Conservation (phyloP, 352 stramenopile species). For the Phytophthora sojae region DNA sequence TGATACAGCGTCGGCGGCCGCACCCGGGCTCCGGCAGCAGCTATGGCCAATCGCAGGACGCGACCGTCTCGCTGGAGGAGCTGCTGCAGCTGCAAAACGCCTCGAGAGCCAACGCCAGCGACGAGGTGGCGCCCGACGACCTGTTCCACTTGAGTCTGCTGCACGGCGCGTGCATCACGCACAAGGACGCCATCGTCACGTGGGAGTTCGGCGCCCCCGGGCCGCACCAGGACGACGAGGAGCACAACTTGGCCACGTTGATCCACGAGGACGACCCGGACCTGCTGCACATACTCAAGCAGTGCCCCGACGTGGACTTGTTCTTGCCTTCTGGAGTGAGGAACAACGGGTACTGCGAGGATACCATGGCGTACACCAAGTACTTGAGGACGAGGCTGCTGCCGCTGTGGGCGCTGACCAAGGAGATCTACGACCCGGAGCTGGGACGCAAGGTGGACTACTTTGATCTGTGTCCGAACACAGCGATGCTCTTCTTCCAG, state of each 20-base stretch:
- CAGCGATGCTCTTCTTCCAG: conserved; percentile 54
- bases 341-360: conserved; percentile 63
- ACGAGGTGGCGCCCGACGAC: conserved; percentile 41
- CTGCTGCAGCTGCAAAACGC: conserved; percentile 19
- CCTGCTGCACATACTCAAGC: conserved; percentile 52
- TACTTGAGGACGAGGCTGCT: conserved; percentile 47
- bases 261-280: conserved; percentile 43
- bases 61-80: conserved; percentile 27
- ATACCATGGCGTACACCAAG: conserved; percentile 64
- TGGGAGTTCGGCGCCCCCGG: conserved; percentile 46
- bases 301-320: conserved; percentile 76
- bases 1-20: conserved; percentile 12
- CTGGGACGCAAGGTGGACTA: conserved; percentile 41
- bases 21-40: neutral
- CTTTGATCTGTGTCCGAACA: conserved; percentile 57
- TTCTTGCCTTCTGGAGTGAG: conserved; percentile 54
- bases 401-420: conserved; percentile 53
- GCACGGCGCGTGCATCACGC: conserved; percentile 52
- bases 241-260: conserved; percentile 33
- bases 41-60: neutral
- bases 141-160: conserved; percentile 60
- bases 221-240: conserved; percentile 22
- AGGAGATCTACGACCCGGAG: conserved; percentile 38
- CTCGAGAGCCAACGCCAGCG: conserved; percentile 10
- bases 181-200: conserved; percentile 59